Evolutionary conservation across 148 eudicot genomes (phyloP).

Genomic region (Rhododendron griersonianum): DNA sequence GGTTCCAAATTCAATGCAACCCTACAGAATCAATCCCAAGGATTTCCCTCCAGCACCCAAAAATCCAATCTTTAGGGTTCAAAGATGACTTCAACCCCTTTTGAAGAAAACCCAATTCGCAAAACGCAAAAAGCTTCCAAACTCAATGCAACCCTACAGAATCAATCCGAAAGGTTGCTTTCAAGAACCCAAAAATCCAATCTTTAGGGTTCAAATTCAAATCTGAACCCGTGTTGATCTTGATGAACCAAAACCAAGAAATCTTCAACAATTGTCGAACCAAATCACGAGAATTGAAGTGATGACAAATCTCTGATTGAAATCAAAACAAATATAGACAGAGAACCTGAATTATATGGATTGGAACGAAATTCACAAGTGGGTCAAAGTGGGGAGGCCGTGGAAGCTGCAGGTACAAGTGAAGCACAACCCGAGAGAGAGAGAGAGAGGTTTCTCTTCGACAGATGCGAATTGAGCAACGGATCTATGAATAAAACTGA

Average conservation of each 20-base stretch:
- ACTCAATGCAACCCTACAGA: not conserved
- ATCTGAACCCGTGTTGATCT: not conserved
- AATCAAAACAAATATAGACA: not conserved
- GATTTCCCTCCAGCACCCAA: not conserved
- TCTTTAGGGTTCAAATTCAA: not conserved
- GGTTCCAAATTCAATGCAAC: not conserved
- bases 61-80: not conserved
- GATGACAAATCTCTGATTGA: not conserved
- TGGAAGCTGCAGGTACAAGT: not conserved
- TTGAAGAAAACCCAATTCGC: not conserved
- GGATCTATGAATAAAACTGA: not conserved
- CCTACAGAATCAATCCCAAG: not conserved
- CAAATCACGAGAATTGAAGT: not conserved
- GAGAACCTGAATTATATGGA: not conserved
- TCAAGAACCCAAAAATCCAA: not conserved
- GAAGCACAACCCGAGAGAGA: not conserved
- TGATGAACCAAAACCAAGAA: not conserved
- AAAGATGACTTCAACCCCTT: constrained; percentile 34
- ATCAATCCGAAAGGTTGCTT: not conserved
- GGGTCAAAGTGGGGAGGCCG: not conserved
- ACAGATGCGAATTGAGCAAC: not conserved
- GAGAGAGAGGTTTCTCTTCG: not conserved
- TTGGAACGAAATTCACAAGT: not conserved
- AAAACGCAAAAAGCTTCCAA: not conserved
- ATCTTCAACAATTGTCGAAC: not conserved